Conservation (phyloP, 352 stramenopile genomes). For the Stramenopiles sp. region DNA sequence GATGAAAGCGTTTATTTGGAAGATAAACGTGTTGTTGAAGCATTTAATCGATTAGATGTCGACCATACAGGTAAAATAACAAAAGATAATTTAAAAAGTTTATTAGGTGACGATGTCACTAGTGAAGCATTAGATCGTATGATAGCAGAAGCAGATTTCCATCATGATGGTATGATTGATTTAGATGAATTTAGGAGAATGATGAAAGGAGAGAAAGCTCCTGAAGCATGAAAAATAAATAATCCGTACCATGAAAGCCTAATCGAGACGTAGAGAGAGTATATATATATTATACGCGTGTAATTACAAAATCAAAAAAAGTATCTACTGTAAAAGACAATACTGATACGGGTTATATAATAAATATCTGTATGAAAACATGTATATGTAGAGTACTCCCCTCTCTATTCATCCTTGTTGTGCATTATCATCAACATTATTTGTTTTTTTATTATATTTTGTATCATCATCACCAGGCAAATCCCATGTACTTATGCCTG, state of each 20-base stretch:
- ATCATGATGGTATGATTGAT: slow-evolving; percentile 7
- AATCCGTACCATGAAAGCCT: no score
- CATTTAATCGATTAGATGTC: background rate
- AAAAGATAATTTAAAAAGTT: background rate
- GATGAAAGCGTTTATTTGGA: slow-evolving; percentile 3
- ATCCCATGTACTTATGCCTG: background rate
- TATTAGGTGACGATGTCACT: background rate
- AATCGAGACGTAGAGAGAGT: no score
- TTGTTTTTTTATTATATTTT: no score
- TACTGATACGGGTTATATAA: no score
- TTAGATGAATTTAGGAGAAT: background rate
- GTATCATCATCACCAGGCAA: background rate
- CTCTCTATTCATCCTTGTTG: background rate
- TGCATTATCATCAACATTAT: background rate
- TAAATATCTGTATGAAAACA: no score
- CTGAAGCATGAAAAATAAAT: background rate
- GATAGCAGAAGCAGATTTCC: background rate
- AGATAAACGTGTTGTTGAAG: background rate
- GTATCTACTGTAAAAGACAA: no score
- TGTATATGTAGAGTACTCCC: no score
- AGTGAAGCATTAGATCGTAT: background rate
- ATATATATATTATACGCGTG: no score
- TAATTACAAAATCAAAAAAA: no score
- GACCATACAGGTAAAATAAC: background rate
- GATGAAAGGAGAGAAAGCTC: background rate